Evolutionary conservation across 192 early-diverging fungal genomes (phyloP), one percentile per base, ranked within the genome.

Genomic region (Funneliformis geosporum): DNA sequence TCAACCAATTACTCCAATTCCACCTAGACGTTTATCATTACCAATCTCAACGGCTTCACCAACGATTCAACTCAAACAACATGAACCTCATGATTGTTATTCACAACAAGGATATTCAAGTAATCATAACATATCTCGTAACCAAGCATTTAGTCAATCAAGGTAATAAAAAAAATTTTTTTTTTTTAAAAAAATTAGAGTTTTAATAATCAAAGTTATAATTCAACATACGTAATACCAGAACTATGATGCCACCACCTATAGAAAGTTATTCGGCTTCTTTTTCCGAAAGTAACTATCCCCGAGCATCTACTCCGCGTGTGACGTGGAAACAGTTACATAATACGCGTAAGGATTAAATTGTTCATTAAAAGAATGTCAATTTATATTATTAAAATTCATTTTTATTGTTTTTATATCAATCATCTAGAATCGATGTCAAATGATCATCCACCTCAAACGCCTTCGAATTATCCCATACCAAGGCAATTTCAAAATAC

Each of bases 1-100:
- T 43, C 28, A 23, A 27, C 73, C 73, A 42, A 75, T 8, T 42
- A 75, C 73, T 33, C 73, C 73, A 23, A 62, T 62, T 59, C 73
- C 60, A 40, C 73, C 73, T 23, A n/a, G 33, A n/a, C 73, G 73
- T 1, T n/a, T 75, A 12, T 62, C 73, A 39, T 12, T 75, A 4
- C 28, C 55, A 39, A 28, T 5, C 23, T 21, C 39, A 70, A 59
- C 6, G 8, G 42, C 33, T 59, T 23, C 73, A 11, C 60, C 44
- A 21, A 23, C 7, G 10, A 16, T 7, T 62, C 8, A 5, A n/a
- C 28, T 23, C 16, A 42, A 40, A 60, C 71, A 73, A 73, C 71
- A 44, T 21, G 25, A 59, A 62, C 38, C 39, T n/a, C 8, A 60
- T 23, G 6, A 60, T 16, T 12, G 42, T 40, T 9, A 21, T 42